Evolutionary conservation across 305 asterid genomes (phyloP).

Genomic region (Rubia balearica): DNA sequence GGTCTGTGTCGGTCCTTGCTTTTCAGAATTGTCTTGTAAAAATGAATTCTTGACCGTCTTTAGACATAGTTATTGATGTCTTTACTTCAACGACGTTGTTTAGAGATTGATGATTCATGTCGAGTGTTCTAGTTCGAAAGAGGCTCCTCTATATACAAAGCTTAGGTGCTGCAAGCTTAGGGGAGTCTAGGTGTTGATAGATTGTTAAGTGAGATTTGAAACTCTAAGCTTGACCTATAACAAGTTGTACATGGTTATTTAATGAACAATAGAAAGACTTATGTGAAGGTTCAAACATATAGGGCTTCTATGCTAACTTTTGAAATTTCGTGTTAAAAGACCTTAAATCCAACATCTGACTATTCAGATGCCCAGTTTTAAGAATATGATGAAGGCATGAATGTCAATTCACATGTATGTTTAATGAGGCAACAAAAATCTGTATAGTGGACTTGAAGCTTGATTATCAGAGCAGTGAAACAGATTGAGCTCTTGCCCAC

Average conservation of each 20-base stretch:
- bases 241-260: not conserved
- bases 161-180: not conserved
- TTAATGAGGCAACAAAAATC: not conserved
- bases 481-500: not conserved
- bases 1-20: conserved; percentile 13
- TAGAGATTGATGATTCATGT: not conserved
- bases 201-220: not conserved
- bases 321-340: not conserved
- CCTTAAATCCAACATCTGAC: not conserved
- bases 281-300: not conserved
- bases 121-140: not conserved
- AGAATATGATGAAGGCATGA: not conserved
- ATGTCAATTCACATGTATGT: not conserved
- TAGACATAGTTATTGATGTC: not conserved
- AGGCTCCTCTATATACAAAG: no score
- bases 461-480: not conserved
- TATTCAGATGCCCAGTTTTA: no score
- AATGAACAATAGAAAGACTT: not conserved
- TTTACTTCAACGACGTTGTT: no score
- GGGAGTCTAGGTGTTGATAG: not conserved
- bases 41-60: no score
- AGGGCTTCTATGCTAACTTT: no score
- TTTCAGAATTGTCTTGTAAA: not conserved
- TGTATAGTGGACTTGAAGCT: not conserved
- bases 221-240: not conserved